A percentile compares a stretch with the other conserved stretches of the same genome.
Conservation (phyloP, 495 filamentous ascomycete genomes). For the Lichina pygmaea region DNA sequence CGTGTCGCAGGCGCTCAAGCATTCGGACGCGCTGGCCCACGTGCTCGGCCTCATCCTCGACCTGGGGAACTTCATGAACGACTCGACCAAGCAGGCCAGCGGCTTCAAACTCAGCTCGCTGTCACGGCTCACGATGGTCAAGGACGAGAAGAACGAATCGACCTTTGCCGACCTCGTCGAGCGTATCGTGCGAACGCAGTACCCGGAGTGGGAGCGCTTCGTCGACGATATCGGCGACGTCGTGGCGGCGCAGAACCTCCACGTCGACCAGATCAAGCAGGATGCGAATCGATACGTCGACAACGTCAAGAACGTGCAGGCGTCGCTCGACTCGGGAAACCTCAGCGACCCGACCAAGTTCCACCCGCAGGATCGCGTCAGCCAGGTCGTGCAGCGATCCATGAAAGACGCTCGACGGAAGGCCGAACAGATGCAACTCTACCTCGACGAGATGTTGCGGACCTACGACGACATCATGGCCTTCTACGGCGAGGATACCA, state of each 20-base stretch:
- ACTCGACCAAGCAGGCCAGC: constrained; percentile 88
- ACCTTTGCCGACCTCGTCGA: constrained; percentile 95
- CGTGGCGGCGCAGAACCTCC: constrained; percentile 66
- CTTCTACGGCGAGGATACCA: constrained; percentile 86
- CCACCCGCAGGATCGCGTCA: constrained; percentile 87
- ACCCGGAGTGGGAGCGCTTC: constrained; percentile 85
- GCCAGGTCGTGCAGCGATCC: constrained; percentile 65
- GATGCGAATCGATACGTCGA: constrained; percentile 90
- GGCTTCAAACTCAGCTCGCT: constrained; percentile 95
- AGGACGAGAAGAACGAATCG: constrained; percentile 94
- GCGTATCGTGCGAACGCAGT: constrained; percentile 84
- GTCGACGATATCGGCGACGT: constrained; percentile 64
- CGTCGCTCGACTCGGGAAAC: constrained; percentile 76
- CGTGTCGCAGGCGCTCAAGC: constrained; percentile 69
- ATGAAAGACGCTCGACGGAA: constrained; percentile 96
- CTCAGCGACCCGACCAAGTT: constrained; percentile 92
- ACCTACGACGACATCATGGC: constrained; percentile 88
- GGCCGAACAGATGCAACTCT: constrained; percentile 84
- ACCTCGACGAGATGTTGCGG: constrained; percentile 74
- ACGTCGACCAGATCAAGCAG: constrained; percentile 66
- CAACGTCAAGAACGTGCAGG: constrained; percentile 81
- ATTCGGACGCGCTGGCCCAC: constrained; percentile 81
- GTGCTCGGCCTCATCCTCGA: constrained; percentile 87
- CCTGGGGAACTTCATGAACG: constrained; percentile 99
- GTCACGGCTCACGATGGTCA: constrained; percentile 86